Evolutionary conservation across 331 rosid genomes (phyloP), one percentile per base, ranked within the genome.

Genomic region (Prunus yedoensis): DNA sequence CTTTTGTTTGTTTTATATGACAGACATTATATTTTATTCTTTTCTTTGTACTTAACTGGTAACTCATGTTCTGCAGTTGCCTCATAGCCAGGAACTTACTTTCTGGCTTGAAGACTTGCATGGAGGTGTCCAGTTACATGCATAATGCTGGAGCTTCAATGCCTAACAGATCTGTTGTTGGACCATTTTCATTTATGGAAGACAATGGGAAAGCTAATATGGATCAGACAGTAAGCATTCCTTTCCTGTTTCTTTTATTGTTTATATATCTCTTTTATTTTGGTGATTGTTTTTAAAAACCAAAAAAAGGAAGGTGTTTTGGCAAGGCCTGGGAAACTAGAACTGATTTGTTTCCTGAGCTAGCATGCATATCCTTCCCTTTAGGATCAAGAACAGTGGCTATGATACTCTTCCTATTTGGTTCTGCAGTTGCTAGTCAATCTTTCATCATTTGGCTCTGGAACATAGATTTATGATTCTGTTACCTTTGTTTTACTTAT

Each of bases 81-180:
- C 99, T 95, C 84, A 92, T 92, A 83, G 90, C 97, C 69, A 90
- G 99, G 81, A 95, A 95, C 87, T 87, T 95, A 73, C 97, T 95
- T 80, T 92, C 99, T 84, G 97, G 97, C 75, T 86, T 89, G 77
- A 92, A 82, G 88, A 90, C 96, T 80, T 94, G 99, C 85, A 41
- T 71, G 78, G 99, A 94, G 82, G 92, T 94, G 77, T 82, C 87
- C 76, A 83, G 74, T 68, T 94, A 89, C 85, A 94, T 92, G 99
- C 86, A 88, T 65, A 83, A 83, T 71, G 90, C 89, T 75, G 95
- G 87, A 80, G 87, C 83, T 35, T 87, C 92, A 74, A 69, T 84
- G 79, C 82, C 86, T 58, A 77, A 76, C 32, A 79, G 84, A 73
- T 87, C 89, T 67, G 35, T 70, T 67, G 76, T 52, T 85, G 84